phyloP scores from a whole-genome alignment of 495 filamentous ascomycete genomes.

The Hyaloscypha finlandica region DNA sequence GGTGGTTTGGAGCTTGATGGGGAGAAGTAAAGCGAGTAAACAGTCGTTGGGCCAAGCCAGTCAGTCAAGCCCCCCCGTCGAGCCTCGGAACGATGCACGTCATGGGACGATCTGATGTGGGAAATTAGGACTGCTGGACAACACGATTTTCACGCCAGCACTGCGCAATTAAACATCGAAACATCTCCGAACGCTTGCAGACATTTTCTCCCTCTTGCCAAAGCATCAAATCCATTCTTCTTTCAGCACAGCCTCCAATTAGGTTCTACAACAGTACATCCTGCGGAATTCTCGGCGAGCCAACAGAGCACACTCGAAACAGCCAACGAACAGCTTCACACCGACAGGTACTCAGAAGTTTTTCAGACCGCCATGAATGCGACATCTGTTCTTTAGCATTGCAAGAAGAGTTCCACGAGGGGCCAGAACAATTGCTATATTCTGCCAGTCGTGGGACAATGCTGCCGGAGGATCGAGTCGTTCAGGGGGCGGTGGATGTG shows the following conservation, averaged over 20 bases:
- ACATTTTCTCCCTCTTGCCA: neutral
- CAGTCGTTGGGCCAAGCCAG: too few species aligned
- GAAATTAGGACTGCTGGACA: neutral
- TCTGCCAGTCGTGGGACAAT: neutral
- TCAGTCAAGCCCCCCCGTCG: neutral
- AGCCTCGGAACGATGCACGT: neutral
- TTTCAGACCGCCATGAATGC: conserved; percentile 6
- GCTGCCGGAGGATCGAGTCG: neutral
- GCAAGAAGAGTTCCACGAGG: neutral
- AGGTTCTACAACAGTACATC: neutral
- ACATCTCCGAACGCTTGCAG: neutral
- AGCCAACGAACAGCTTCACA: neutral
- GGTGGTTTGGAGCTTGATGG: too few species aligned
- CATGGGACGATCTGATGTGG: neutral
- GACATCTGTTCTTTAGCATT: conserved; percentile 3
- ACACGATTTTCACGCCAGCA: neutral
- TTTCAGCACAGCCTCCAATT: neutral
- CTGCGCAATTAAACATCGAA: neutral
- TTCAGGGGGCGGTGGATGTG: conserved; percentile 28
- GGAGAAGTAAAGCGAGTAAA: too few species aligned
- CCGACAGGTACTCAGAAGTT: neutral
- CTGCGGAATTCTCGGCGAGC: neutral
- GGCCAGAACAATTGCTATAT: neutral
- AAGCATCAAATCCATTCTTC: neutral
- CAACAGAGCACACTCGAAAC: neutral